Evolutionary conservation across 2,329 filamentous ascomycete genomes (phyloP).

Genomic region (Neoarthrinium moseri): DNA sequence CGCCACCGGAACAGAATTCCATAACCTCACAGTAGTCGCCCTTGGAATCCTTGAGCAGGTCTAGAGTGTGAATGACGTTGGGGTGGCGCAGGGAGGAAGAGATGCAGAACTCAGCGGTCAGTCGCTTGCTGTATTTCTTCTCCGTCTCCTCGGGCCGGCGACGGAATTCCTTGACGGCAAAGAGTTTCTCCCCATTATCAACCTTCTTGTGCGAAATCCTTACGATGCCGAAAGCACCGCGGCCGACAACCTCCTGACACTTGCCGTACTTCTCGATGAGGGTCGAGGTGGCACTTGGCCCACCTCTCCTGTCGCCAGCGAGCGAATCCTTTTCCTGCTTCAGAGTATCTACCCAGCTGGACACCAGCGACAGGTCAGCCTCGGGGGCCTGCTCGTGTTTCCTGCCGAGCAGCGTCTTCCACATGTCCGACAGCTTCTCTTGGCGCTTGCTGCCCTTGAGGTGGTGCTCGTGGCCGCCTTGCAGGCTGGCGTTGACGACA

Average conservation of each 20-base stretch:
- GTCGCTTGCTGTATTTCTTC: constrained; percentile 95
- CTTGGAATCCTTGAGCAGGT: constrained; percentile 92
- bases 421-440: constrained; percentile 91
- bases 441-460: constrained; percentile 88
- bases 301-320: constrained; percentile 73
- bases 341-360: constrained; percentile 92
- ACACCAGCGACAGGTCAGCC: constrained; percentile 87
- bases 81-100: constrained; percentile 95
- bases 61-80: constrained; percentile 96
- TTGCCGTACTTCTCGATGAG: constrained; percentile 97
- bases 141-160: constrained; percentile 90
- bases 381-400: constrained; percentile 74
- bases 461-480: constrained; percentile 80
- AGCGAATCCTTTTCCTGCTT: constrained; percentile 81
- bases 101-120: constrained; percentile 98
- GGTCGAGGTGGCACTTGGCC: constrained; percentile 71
- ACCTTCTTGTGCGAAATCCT: constrained; percentile 95
- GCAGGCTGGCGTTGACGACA: constrained; percentile 44
- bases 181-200: constrained; percentile 80
- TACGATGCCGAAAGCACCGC: constrained; percentile 95
- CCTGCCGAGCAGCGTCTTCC: constrained; percentile 81
- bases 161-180: constrained; percentile 97
- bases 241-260: constrained; percentile 94
- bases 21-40: constrained; percentile 99
- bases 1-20: constrained; percentile 97